Evolutionary conservation across 2,329 filamentous ascomycete species (phyloP).

Genomic region (Tothia fuscella): DNA sequence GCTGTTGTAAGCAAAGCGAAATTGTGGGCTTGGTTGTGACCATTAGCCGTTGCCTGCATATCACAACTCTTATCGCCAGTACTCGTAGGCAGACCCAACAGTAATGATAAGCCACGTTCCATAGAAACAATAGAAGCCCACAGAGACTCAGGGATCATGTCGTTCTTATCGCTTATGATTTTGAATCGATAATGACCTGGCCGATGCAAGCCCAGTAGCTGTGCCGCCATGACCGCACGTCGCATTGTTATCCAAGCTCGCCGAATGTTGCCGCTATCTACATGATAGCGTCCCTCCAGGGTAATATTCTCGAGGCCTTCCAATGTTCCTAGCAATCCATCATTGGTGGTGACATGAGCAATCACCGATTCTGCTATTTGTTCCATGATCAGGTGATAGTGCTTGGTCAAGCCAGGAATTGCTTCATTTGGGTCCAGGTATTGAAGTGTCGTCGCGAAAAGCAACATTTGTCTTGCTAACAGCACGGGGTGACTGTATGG

Average conservation of each 20-base stretch:
- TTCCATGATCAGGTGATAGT: conserved; percentile 18
- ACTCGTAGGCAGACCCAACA: conserved; percentile 10
- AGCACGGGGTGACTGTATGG: conserved; percentile 21
- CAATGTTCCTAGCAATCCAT: conserved; percentile 25
- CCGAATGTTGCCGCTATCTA: conserved; percentile 29
- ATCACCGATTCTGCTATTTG: conserved; percentile 21
- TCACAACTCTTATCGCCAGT: background rate
- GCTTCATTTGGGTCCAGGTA: conserved; percentile 12
- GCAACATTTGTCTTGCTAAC: conserved; percentile 23
- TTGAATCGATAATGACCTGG: background rate
- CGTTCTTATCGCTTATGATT: background rate
- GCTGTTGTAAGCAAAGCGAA: background rate
- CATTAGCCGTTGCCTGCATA: background rate
- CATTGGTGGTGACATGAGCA: conserved; percentile 24
- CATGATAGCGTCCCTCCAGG: conserved; percentile 28
- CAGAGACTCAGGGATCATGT: conserved; percentile 6
- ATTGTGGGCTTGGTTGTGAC: background rate
- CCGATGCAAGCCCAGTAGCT: conserved; percentile 18
- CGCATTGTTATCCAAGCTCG: conserved; percentile 27
- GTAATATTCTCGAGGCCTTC: conserved; percentile 34
- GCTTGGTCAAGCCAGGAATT: conserved; percentile 15
- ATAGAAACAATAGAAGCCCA: conserved; percentile 10
- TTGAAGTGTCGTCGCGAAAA: conserved; percentile 22
- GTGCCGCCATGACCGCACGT: conserved; percentile 28
- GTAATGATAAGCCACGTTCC: conserved; percentile 8